Base-by-base conservation (phyloP, 1,284 basidiomycete genomes). In the Phenoliferia sp. region DNA sequence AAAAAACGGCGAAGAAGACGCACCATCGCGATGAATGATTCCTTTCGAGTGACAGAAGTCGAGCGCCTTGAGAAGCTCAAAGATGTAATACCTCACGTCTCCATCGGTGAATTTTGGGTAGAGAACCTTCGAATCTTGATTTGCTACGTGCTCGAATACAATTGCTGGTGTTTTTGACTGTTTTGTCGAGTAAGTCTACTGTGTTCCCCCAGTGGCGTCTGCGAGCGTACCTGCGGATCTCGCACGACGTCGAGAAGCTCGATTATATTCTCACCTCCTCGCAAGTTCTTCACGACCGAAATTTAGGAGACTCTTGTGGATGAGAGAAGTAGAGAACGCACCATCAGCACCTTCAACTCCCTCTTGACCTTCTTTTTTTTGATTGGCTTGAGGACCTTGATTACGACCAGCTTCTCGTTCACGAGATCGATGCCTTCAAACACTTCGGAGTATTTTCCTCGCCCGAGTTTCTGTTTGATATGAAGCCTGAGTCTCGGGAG, bases 291-390 rank as follows among this genome's bases (percentile, higher is more conserved):
- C 48, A n/a, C 26, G 1, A 56, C 26, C 2, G 50, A 54, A 35
- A 33, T 6, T 56, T 9, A 10, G 54, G 16, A 10, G 6, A 7
- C 54, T 52, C 48, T 22, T 9, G n/a, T 12, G 1, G 48, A 52
- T 22, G 48, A 56, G n/a, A n/a, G n/a, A n/a, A n/a, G n/a, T n/a
- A n/a, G n/a, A 3, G 54, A 12, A 48, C 61, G 12, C 15, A 62
- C 61, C 62, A 63, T 63, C 36, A 63, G 54, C 19, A 63, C 97
- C 36, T 99, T 99, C 82, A 99, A 97, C 83, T 99, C 95, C 71
- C 96, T 86, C 84, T 98, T 99, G 82, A 99, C 98, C 84, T 99
- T 99, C 87, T 98, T 98, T 87, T 98, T 98, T 85, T 99, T 98
- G 62, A 99, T 94, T 0, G 96, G 96, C 81, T 99, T 99, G 72